Evolutionary conservation across 495 filamentous ascomycete species (phyloP).

Genomic region (Aspergillus saccharolyticus): DNA sequence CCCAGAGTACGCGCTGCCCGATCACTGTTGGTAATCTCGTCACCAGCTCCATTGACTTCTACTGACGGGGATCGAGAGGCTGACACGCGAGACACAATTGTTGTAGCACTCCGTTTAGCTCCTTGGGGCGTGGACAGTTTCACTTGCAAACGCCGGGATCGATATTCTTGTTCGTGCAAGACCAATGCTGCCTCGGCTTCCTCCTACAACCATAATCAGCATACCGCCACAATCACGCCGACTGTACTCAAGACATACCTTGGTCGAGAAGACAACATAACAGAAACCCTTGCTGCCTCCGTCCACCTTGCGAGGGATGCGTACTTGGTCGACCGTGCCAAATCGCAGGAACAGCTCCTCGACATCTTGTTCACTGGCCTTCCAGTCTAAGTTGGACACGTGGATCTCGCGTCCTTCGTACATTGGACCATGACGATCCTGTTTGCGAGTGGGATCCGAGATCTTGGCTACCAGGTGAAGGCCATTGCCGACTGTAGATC

Average conservation of each 20-base stretch:
- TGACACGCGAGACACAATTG: constrained; percentile 35
- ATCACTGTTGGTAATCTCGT: constrained; percentile 30
- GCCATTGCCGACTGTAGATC: constrained; percentile 57
- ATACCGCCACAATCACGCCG: too few relatives aligned
- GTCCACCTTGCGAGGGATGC: constrained; percentile 58
- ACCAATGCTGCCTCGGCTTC: constrained; percentile 63
- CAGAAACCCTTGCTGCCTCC: constrained; percentile 67
- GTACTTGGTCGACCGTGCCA: constrained; percentile 65
- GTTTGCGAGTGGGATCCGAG: constrained; percentile 73
- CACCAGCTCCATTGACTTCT: constrained; percentile 30
- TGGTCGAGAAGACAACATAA: constrained; percentile 70
- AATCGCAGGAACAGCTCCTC: constrained; percentile 65
- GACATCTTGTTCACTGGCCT: constrained; percentile 61
- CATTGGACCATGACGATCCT: constrained; percentile 74
- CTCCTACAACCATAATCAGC: constrained; percentile 32
- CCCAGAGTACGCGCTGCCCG: constrained; percentile 51
- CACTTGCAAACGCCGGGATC: constrained; percentile 65
- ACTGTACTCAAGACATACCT: too few relatives aligned
- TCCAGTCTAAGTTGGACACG: constrained; percentile 66
- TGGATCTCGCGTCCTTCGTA: constrained; percentile 85
- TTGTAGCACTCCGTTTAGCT: constrained; percentile 43
- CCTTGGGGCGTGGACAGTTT: constrained; percentile 48
- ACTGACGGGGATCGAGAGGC: constrained; percentile 33
- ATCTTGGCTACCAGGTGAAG: constrained; percentile 70
- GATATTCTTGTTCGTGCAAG: constrained; percentile 68